A percentile compares a stretch with the other conserved stretches of the same genome.
Evolutionary conservation across 148 eudicot genomes (phyloP).

Genomic region (Cornus florida): DNA sequence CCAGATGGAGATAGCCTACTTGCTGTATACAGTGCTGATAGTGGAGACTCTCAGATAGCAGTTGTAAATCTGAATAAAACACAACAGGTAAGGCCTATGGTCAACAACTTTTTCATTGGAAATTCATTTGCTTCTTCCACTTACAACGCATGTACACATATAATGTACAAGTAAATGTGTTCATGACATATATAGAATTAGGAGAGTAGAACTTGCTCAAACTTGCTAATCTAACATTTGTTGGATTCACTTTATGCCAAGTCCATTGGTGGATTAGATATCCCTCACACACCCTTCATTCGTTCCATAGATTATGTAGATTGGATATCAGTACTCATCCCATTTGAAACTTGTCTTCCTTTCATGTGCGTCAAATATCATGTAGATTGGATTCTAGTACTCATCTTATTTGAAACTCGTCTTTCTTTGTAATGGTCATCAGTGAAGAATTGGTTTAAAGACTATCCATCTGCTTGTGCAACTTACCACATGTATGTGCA

Average conservation of each 20-base stretch:
- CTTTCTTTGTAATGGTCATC: neutral
- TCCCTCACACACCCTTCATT: neutral
- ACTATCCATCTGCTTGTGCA: too few relatives aligned
- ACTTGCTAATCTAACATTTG: neutral
- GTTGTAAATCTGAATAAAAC: constrained; percentile 69
- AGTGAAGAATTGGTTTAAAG: neutral
- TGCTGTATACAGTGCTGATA: constrained; percentile 85
- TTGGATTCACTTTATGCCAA: neutral
- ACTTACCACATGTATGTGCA: neutral
- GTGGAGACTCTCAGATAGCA: constrained; percentile 88
- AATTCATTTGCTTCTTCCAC: constrained; percentile 5
- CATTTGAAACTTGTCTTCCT: too few relatives aligned
- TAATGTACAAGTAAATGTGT: neutral
- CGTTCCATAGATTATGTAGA: neutral
- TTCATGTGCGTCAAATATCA: too few relatives aligned
- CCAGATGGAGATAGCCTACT: constrained; percentile 73
- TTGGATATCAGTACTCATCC: neutral
- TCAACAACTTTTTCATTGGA: neutral
- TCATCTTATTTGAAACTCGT: neutral
- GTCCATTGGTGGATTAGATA: neutral
- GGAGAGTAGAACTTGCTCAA: neutral
- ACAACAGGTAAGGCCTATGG: constrained; percentile 42
- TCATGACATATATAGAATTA: neutral
- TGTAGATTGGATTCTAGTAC: neutral
- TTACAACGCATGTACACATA: neutral